A percentile compares a stretch with the other conserved stretches of the same genome.
Conservation (phyloP, 345 rosid genomes). For the Diplotaxis tenuifolia region DNA sequence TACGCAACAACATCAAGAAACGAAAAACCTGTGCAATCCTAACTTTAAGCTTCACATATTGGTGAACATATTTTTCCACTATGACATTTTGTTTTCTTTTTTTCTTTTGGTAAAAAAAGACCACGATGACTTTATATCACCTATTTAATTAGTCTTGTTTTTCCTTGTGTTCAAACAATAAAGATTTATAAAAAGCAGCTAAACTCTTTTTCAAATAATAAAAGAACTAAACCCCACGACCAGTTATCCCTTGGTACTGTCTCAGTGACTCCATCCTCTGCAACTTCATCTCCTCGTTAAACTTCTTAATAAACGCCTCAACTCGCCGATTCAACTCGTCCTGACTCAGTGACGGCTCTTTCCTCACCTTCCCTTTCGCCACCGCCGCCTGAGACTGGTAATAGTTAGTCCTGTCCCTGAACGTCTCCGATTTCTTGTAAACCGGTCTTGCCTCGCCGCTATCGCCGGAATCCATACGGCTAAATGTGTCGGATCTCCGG, state of each 20-base stretch:
- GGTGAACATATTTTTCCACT: neutral
- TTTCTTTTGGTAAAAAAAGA: neutral
- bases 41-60: neutral
- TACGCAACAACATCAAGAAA: neutral
- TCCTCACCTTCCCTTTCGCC: constrained; percentile 32
- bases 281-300: constrained; percentile 82
- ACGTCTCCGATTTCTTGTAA: constrained; percentile 64
- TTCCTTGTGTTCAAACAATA: constrained; percentile 3
- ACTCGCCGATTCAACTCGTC: constrained; percentile 88
- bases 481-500: constrained; percentile 56
- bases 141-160: neutral
- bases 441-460: constrained; percentile 1
- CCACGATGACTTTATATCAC: neutral
- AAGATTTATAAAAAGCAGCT: neutral
- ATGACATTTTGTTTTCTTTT: too few relatives aligned
- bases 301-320: constrained; percentile 77
- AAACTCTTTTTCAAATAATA: neutral
- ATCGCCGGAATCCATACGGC: constrained; percentile 20
- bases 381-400: constrained; percentile 25
- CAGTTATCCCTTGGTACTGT: constrained; percentile 55
- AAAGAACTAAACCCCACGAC: constrained; percentile 24
- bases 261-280: constrained; percentile 72
- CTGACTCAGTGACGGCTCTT: constrained; percentile 66
- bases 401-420: constrained; percentile 61
- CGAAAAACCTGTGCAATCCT: neutral